Conservation (phyloP, 2,329 filamentous ascomycete species). For the Thielaviopsis cerberus region DNA sequence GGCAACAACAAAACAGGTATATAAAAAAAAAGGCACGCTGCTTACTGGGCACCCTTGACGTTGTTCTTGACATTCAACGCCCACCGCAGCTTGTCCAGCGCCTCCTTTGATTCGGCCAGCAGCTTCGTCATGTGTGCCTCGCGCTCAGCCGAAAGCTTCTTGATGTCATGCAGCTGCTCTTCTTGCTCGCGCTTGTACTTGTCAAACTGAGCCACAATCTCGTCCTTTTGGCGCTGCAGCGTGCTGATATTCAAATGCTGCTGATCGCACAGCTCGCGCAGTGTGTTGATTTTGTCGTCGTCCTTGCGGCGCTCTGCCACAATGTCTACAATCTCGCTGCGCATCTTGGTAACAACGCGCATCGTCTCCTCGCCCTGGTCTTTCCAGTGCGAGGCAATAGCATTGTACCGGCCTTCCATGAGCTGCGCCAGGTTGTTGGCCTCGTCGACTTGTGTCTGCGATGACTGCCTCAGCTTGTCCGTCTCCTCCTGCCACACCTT, state of each 20-base stretch:
- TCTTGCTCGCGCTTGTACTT: constrained; percentile 48
- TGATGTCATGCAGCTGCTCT: constrained; percentile 38
- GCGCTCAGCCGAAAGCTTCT: constrained; percentile 34
- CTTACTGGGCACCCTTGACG: constrained; percentile 34
- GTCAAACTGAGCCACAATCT: constrained; percentile 40
- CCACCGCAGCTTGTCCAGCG: constrained; percentile 54
- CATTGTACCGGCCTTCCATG: constrained; percentile 52
- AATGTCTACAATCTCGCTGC: constrained; percentile 34
- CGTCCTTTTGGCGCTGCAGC: constrained; percentile 40
- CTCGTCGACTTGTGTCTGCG: constrained; percentile 44
- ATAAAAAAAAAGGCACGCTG: neutral
- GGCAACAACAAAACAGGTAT: neutral
- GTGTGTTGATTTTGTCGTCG: constrained; percentile 42
- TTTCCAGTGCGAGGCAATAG: constrained; percentile 47
- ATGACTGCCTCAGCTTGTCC: constrained; percentile 40
- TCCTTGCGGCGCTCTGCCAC: constrained; percentile 38
- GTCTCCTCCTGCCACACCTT: constrained; percentile 43
- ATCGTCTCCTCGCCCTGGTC: constrained; percentile 46
- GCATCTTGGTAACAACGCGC: constrained; percentile 29
- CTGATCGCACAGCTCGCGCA: constrained; percentile 54
- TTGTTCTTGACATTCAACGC: constrained; percentile 49
- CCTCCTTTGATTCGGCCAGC: constrained; percentile 38
- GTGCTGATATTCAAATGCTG: constrained; percentile 49
- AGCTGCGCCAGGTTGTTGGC: constrained; percentile 46
- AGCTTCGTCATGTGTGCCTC: constrained; percentile 43